Percentiles rank a stretch among this genome's conserved stretches.
These are phyloP conservation scores for Penicillium robsamsonii DNA, from an alignment of 495 filamentous ascomycete species.

Conservation along the genomic window DNA sequence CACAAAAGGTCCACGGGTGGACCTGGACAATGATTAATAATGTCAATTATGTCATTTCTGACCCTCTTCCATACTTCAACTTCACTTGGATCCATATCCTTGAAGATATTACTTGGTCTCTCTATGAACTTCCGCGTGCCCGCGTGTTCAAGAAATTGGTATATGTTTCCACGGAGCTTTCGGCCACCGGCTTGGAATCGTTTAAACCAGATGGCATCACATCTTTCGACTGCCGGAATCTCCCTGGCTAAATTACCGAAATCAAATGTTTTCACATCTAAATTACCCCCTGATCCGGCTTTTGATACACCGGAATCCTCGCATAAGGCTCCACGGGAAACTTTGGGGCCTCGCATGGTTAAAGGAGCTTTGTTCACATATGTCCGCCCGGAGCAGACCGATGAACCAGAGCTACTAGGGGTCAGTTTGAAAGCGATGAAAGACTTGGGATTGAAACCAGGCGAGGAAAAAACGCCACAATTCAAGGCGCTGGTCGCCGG, in stretches of 20 bases:
- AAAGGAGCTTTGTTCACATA: constrained; percentile 85
- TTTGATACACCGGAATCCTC: constrained; percentile 80
- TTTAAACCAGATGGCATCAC: constrained; percentile 50
- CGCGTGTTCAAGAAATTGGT: constrained; percentile 11
- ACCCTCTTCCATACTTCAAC: background rate
- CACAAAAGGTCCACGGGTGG: too few relatives aligned
- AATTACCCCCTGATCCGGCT: constrained; percentile 70
- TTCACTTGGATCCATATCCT: background rate
- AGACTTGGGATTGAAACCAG: constrained; percentile 69
- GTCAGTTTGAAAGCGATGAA: constrained; percentile 73
- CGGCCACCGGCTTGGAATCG: constrained; percentile 18
- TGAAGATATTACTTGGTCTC: background rate
- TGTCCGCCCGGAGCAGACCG: constrained; percentile 71
- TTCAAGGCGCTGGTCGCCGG: constrained; percentile 77
- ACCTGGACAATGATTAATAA: constrained; percentile 19
- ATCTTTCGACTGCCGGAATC: constrained; percentile 42
- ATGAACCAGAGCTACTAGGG: constrained; percentile 73
- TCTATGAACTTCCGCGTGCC: constrained; percentile 15
- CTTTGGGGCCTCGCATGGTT: constrained; percentile 79
- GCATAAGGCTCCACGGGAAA: constrained; percentile 70
- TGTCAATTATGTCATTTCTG: constrained; percentile 25
- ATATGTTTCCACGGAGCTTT: constrained; percentile 28
- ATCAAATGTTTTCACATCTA: constrained; percentile 78
- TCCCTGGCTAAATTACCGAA: constrained; percentile 76
- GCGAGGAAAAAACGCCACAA: constrained; percentile 66